These are phyloP conservation scores for Miamiensis avidus DNA, from an alignment of 169 alveolate species.

Conservation along the genomic window DNA sequence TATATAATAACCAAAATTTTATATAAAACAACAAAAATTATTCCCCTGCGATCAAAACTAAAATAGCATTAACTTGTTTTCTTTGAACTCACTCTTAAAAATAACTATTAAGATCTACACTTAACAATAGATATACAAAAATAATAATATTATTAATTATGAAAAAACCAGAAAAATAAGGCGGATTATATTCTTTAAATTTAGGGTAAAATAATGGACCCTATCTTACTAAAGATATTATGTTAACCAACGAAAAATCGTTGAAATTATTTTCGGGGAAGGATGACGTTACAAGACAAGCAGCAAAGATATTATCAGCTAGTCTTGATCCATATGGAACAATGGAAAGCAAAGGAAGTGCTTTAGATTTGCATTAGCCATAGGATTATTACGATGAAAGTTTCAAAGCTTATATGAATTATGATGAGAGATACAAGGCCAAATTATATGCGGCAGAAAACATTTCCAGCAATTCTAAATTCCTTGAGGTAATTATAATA, in stretches of 20 bases:
- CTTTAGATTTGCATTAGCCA: constrained; percentile 29
- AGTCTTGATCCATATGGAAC: not conserved
- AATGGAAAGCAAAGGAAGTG: not conserved
- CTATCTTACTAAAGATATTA: constrained; percentile 44
- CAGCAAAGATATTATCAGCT: constrained; percentile 29
- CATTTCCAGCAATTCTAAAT: not conserved
- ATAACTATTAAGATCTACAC: too few species aligned
- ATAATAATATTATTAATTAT: too few species aligned
- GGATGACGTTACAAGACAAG: constrained; percentile 33
- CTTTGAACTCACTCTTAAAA: too few species aligned
- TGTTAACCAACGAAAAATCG: constrained; percentile 45
- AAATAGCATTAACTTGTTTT: too few species aligned
- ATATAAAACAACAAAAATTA: too few species aligned
- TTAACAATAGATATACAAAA: too few species aligned
- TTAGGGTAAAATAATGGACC: constrained; percentile 52
- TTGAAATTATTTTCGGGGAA: constrained; percentile 18
- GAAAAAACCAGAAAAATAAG: constrained; percentile 42
- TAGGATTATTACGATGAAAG: constrained; percentile 47
- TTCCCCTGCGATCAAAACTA: too few species aligned
- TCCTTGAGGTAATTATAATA: not conserved
- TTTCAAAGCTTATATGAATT: constrained; percentile 19
- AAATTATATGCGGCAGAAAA: constrained; percentile 22
- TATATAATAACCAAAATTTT: too few species aligned
- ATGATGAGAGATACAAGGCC: constrained; percentile 22
- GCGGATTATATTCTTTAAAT: constrained; percentile 48